Conservation (phyloP, 306 rosid species). For the Psophocarpus tetragonolobus region DNA sequence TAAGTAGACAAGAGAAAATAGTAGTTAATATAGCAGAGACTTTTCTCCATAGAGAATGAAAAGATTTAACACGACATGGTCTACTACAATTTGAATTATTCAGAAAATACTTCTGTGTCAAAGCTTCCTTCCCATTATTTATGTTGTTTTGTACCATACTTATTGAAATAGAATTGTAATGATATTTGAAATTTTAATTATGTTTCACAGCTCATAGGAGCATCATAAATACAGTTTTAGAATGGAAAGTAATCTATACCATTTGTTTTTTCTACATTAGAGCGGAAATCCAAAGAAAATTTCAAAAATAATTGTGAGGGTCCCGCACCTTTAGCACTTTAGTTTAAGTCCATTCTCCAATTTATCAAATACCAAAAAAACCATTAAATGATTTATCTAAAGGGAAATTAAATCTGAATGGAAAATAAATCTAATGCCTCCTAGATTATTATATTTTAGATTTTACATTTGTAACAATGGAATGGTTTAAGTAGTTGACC, state of each 20-base stretch:
- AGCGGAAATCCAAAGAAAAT: no score
- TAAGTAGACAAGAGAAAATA: constrained; percentile 5
- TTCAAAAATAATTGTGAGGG: no score
- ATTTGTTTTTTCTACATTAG: no score
- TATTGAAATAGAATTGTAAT: neutral
- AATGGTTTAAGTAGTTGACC: neutral
- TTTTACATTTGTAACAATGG: neutral
- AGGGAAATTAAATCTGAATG: constrained; percentile 4
- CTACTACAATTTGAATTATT: neutral
- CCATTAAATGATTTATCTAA: neutral
- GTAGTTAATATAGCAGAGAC: neutral
- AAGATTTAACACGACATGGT: neutral
- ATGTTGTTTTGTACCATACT: neutral
- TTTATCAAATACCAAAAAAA: no score
- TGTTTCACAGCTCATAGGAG: neutral
- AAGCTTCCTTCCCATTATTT: neutral
- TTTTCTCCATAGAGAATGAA: constrained; percentile 1
- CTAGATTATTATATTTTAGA: neutral
- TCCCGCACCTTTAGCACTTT: no score
- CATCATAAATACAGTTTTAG: neutral
- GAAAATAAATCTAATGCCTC: neutral
- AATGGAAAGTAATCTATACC: neutral
- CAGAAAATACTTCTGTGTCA: neutral
- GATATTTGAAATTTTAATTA: neutral
- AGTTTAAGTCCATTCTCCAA: no score